Evolutionary conservation across 805 yeast species (phyloP).

Genomic region (Zygoascus tannicola): DNA sequence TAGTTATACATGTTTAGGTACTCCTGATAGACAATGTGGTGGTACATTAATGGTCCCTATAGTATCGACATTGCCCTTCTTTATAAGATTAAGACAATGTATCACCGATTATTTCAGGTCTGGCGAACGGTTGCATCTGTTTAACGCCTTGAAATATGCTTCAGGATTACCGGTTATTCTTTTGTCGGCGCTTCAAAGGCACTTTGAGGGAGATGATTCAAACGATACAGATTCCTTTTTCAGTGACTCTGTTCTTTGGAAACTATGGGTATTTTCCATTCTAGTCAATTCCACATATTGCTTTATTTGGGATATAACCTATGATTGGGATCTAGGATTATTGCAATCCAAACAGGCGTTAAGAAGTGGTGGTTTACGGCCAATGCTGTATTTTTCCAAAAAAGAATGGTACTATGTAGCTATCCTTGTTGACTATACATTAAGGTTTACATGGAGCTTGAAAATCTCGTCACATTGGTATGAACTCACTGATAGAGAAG

Average conservation of each 20-base stretch:
- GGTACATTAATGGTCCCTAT: constrained; percentile 31
- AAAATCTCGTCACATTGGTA: constrained; percentile 36
- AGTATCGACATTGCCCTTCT: constrained; percentile 45
- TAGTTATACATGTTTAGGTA: constrained; percentile 30
- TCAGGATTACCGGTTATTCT: constrained; percentile 49
- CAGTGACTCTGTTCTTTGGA: constrained; percentile 7
- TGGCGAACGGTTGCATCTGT: constrained; percentile 45
- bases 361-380: constrained; percentile 21
- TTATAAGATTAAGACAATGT: constrained; percentile 80
- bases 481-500: constrained; percentile 30
- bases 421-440: constrained; percentile 47
- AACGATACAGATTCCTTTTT: constrained; percentile 14
- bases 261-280: constrained; percentile 33
- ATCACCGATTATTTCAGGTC: constrained; percentile 52
- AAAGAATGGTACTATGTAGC: constrained; percentile 44
- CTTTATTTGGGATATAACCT: constrained; percentile 78
- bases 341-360: constrained; percentile 24
- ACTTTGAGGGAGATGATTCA: constrained; percentile 13
- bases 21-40: constrained; percentile 31
- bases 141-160: constrained; percentile 68
- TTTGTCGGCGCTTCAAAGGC: constrained; percentile 22
- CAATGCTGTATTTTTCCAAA: constrained; percentile 22
- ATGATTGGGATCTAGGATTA: constrained; percentile 77
- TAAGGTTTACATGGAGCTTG: constrained; percentile 72
- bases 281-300: constrained; percentile 66